A percentile compares a stretch with the other conserved stretches of the same genome.
Conservation (phyloP, 225 moss, liverwort and hornwort species). For the Neckera pumila region DNA sequence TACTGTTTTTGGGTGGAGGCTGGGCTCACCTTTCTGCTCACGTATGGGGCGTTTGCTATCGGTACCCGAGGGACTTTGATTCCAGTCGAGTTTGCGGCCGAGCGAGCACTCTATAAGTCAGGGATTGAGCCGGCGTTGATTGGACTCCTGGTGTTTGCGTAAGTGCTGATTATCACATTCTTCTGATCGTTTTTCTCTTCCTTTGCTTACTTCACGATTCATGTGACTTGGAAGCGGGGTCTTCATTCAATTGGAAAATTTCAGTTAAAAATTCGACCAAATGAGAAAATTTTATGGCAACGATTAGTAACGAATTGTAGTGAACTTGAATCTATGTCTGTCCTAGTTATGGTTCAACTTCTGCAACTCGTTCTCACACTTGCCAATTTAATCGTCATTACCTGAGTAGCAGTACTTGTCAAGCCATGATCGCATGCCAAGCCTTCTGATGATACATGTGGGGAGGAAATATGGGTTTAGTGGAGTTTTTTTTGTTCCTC, state of each 20-base stretch:
- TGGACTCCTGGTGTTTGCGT: conserved; percentile 38
- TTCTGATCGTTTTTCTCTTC: not conserved
- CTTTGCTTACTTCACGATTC: not conserved
- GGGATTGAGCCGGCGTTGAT: conserved; percentile 10
- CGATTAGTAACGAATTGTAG: too few relatives aligned
- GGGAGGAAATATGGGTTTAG: too few relatives aligned
- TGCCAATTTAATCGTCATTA: not conserved
- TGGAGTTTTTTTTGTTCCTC: too few relatives aligned
- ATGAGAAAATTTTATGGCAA: not conserved
- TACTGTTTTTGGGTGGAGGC: conserved; percentile 40
- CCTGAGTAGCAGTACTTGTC: too few relatives aligned
- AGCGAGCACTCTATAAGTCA: not conserved
- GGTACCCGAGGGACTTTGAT: not conserved
- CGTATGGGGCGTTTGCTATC: conserved; percentile 35
- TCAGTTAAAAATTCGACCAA: not conserved
- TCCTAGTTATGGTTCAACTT: not conserved
- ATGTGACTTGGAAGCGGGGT: not conserved
- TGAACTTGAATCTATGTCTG: too few relatives aligned
- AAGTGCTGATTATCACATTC: not conserved
- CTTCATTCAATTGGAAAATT: not conserved
- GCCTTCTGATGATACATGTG: too few relatives aligned
- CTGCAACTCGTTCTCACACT: not conserved
- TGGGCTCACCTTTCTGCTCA: conserved; percentile 37
- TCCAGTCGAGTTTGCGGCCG: not conserved
- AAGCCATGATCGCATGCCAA: too few relatives aligned